phyloP scores from a whole-genome alignment of 345 rosid species.

The Aethionema arabicum region DNA sequence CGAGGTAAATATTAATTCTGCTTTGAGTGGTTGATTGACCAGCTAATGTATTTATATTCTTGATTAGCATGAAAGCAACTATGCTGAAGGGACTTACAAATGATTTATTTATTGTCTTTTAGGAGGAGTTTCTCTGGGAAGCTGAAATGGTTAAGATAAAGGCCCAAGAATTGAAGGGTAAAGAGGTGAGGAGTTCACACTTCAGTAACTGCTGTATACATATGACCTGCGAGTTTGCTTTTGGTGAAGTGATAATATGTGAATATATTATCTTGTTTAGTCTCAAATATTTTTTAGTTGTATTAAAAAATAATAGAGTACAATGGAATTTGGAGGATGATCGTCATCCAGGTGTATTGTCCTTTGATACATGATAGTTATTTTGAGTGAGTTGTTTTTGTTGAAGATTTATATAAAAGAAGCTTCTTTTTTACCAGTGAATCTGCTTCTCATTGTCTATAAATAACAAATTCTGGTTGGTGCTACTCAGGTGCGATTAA shows the following conservation, averaged over 20 bases:
- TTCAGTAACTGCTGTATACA: constrained; percentile 24
- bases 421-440: constrained; percentile 23
- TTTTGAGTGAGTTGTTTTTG: constrained; percentile 18
- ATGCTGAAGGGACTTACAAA: constrained; percentile 21
- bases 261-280: constrained; percentile 16
- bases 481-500: constrained; percentile 82
- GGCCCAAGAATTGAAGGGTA: constrained; percentile 96
- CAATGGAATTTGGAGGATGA: too few species aligned
- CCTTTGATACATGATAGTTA: constrained; percentile 20
- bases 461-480: constrained; percentile 29
- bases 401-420: constrained; percentile 1
- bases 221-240: constrained; percentile 16
- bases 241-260: constrained; percentile 7
- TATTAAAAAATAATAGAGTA: too few species aligned
- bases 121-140: constrained; percentile 99
- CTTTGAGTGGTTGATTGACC: constrained; percentile 12
- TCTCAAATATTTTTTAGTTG: background rate
- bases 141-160: constrained; percentile 97
- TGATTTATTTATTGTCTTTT: constrained; percentile 28
- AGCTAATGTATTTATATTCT: constrained; percentile 18
- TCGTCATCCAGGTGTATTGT: constrained; percentile 15
- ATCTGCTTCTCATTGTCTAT: constrained; percentile 23
- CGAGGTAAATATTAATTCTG: constrained; percentile 49
- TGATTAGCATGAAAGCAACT: constrained; percentile 13
- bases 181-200: constrained; percentile 69